Conservation (phyloP, 768 basidiomycete species). For the Piloderma croceum region DNA sequence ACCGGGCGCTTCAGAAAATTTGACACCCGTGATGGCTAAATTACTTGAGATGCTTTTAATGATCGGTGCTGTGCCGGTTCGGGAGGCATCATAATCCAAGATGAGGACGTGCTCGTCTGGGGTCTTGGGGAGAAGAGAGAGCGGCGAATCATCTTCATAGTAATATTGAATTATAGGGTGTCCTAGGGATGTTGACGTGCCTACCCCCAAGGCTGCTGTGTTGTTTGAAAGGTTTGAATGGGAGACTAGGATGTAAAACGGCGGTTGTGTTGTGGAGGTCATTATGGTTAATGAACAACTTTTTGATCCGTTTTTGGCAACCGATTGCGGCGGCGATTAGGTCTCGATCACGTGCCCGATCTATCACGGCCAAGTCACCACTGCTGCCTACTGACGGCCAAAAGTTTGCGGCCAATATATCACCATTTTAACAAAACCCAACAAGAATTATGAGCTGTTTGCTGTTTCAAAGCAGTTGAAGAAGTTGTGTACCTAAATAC, state of each 20-base stretch:
- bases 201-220: too few relatives aligned
- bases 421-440: too few relatives aligned
- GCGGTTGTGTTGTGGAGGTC: constrained; percentile 22
- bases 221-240: constrained; percentile 44
- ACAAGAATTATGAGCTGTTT: too few relatives aligned
- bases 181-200: constrained; percentile 35
- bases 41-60: constrained; percentile 46
- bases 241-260: constrained; percentile 67
- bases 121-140: constrained; percentile 54
- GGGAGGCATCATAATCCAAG: constrained; percentile 57
- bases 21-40: constrained; percentile 52
- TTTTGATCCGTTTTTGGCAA: too few relatives aligned
- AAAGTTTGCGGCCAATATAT: too few relatives aligned
- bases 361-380: too few relatives aligned
- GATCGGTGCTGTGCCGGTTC: constrained; percentile 31
- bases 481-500: too few relatives aligned
- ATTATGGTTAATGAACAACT: neutral
- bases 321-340: too few relatives aligned
- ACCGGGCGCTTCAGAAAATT: constrained; percentile 69
- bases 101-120: constrained; percentile 69
- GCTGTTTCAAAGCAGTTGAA: too few relatives aligned
- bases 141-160: constrained; percentile 72
- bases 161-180: constrained; percentile 79
- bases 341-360: too few relatives aligned
- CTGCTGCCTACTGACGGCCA: too few relatives aligned